These are phyloP conservation scores for Astrocystis sublimbata DNA, from an alignment of 495 filamentous ascomycete genomes.

Conservation along the genomic window DNA sequence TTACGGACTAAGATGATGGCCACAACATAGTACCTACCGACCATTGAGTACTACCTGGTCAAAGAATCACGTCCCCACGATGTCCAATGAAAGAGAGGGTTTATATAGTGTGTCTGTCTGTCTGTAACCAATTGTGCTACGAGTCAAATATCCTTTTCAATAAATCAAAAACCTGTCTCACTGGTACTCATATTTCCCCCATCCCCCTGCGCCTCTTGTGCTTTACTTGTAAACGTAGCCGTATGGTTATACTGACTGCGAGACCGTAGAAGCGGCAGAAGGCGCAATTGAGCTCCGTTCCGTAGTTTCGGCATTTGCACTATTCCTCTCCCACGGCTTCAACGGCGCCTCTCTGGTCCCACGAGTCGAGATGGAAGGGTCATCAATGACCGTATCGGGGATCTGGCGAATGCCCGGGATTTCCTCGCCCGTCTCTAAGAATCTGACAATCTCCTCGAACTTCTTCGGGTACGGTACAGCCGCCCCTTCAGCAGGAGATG, in stretches of 20 bases:
- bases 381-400: constrained; percentile 74
- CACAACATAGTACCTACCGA: not conserved
- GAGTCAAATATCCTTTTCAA: not conserved
- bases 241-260: constrained; percentile 17
- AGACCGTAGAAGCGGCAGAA: constrained; percentile 11
- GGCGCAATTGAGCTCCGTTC: not conserved
- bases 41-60: too few species aligned
- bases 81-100: too few species aligned
- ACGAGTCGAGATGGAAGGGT: constrained; percentile 37
- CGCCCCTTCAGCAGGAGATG: constrained; percentile 31
- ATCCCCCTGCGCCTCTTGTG: not conserved
- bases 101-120: too few species aligned
- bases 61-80: not conserved
- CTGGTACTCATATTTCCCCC: too few species aligned
- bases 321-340: constrained; percentile 76
- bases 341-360: constrained; percentile 56
- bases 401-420: constrained; percentile 91
- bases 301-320: constrained; percentile 10
- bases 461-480: constrained; percentile 73
- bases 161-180: not conserved
- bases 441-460: constrained; percentile 85
- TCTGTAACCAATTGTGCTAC: not conserved
- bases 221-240: too few species aligned
- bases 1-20: not conserved
- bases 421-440: constrained; percentile 79